Base-by-base conservation (phyloP, 2,329 filamentous ascomycete genomes). In the Epichloe uncinata region DNA sequence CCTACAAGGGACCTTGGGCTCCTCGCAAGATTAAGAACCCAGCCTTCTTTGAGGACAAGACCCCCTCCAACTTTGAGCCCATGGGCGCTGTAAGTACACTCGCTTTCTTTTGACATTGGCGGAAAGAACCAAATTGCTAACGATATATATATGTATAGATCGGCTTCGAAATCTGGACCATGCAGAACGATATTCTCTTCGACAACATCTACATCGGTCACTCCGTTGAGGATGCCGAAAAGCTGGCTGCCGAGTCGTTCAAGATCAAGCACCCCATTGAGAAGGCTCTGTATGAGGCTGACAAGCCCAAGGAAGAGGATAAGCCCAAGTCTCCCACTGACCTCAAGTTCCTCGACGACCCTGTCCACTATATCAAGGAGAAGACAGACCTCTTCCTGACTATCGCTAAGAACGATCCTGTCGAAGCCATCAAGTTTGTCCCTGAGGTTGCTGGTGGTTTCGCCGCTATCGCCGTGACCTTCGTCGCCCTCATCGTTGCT, bases 141-240 rank as follows among this genome's bases (percentile, higher is more conserved):
- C 36, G 26, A 44, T 16, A 1, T 11, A 15, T n/a, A n/a, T 20
- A 8, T 15, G 2, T 8, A 18, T 63, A 89, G 85, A 90, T 97
- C 73, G 93, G 93, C 61, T 97, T 97, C 64, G 93, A 98, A 73
- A 91, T 98, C 73, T 98, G 93, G 93, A 97, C 93, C 63, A 98
- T 98, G 93, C 91, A 96, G 74, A 95, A 83, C 69, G 86, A 96
- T 66, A 97, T 98, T 61, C 84, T 96, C 63, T 97, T 98, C 63
- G 88, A 97, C 81, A 98, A 98, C 83, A 94, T 98, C 77, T 98
- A 97, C 81, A 89, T 98, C 67, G 93, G 93, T 56, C 93, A 98
- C 82, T 97, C 91, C 18, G 69, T 93, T 59, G 88, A 88, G 65
- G 93, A 98, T 59, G 93, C 93, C 55, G 82, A 85, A 69, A 85